These are phyloP conservation scores for Magnusiomyces fungicola DNA, from an alignment of 1,139 yeast species.

Conservation along the genomic window DNA sequence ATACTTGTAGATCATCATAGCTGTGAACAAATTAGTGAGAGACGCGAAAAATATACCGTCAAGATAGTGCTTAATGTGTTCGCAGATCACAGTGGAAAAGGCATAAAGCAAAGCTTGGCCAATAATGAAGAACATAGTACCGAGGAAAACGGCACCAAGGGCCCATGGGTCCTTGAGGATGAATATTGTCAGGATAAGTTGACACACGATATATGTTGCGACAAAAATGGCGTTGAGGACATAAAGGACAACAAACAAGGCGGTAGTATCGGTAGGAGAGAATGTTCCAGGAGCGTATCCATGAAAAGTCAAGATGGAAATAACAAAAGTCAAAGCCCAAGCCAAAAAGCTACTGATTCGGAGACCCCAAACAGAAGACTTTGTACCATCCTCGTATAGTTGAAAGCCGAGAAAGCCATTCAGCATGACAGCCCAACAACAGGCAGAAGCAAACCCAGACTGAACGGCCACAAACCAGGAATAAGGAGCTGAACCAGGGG, in stretches of 20 bases:
- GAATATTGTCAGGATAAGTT: slow-evolving; percentile 59
- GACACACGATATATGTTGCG: slow-evolving; percentile 57
- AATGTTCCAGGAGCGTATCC: slow-evolving; percentile 13
- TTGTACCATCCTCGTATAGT: slow-evolving; percentile 89
- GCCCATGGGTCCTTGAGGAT: slow-evolving; percentile 80
- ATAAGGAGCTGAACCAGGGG: slow-evolving; percentile 69
- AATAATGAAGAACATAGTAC: slow-evolving; percentile 64
- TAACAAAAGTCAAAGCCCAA: slow-evolving; percentile 58
- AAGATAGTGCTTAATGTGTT: slow-evolving; percentile 68
- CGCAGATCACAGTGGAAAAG: slow-evolving; percentile 59
- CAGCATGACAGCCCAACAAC: slow-evolving; percentile 58
- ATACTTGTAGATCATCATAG: slow-evolving; percentile 92
- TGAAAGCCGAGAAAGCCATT: slow-evolving; percentile 81
- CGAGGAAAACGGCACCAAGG: slow-evolving; percentile 67
- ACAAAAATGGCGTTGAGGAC: slow-evolving; percentile 63
- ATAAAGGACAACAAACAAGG: slow-evolving; percentile 62
- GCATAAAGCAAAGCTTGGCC: slow-evolving; percentile 75
- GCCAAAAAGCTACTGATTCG: slow-evolving; percentile 44
- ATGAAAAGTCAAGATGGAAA: slow-evolving; percentile 14
- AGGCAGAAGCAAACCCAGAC: slow-evolving; percentile 62
- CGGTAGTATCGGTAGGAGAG: slow-evolving; percentile 49
- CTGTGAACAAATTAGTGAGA: slow-evolving; percentile 66
- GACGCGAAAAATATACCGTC: slow-evolving; percentile 88
- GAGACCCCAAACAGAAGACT: slow-evolving; percentile 41
- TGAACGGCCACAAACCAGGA: slow-evolving; percentile 82